Evolutionary conservation across 352 stramenopile species (phyloP), one percentile per base, ranked within the genome.

Genomic region (Thalassiosira mediterranea): DNA sequence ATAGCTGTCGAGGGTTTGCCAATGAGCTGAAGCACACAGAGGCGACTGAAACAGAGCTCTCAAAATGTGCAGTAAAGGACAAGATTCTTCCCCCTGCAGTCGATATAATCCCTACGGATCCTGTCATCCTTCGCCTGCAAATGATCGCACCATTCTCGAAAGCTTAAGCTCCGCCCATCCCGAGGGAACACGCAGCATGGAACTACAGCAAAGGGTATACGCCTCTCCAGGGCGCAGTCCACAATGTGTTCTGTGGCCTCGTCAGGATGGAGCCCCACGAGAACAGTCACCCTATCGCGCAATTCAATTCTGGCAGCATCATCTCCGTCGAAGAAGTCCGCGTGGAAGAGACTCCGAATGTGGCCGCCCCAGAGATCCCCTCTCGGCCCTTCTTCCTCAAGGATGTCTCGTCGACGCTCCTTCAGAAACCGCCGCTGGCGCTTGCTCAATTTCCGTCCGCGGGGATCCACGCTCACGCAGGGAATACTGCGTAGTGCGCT

Each of bases 121-220:
- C 37, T 44, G 37, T 15, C 37, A 15, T 44, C 37, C 37, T 44
- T 44, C 37, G 37, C 37, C 37, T 44, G 8, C 37, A 44, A 44
- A 15, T 44, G 37, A 44, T 44, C 37, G 37, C 37, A 44, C 37
- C 37, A 44, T 15, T 15, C 37, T 15, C 37, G 37, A 44, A 44
- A 44, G 37, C 37, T 44, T 15, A 44, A 15, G 37, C 37, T 44
- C 8, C 37, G 37, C 37, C 37, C 37, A 15, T 44, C 37, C 37
- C 94, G 88, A 0, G 91, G 86, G 81, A 97, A 97, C 13, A 98
- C 94, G 63, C 95, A 98, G 74, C 95, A 98, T 1, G 95, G 95
- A 26, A 98, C 94, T 32, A 98, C 85, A 4, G 93, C 94, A 65
- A 98, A 96, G 0, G 93, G 89, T 44, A 86, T 76, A 42, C 96